Base-by-base conservation (phyloP, 1,139 yeast genomes). In the Debaryomyces udenii region DNA sequence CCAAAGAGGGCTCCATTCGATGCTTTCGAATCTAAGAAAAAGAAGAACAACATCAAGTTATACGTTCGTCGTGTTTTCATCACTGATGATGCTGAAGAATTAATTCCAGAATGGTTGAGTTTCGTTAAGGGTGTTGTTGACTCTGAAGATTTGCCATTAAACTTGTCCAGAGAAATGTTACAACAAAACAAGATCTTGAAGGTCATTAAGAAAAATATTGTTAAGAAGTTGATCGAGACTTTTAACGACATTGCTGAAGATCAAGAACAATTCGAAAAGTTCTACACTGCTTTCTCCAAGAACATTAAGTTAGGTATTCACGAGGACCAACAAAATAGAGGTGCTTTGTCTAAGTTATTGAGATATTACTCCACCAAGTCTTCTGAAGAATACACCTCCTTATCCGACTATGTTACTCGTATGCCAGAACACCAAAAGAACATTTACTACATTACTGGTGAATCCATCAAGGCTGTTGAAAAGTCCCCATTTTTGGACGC, bases 361-460 rank as follows among this genome's bases (percentile, higher is more conserved):
- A 88, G 99, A 80, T 94, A 80, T 86, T 78, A 90, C 85, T 90
- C 98, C 44, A 91, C 99, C 67, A 93, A 91, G 80, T 86, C 97
- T 50, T 66, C 81, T 56, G 99, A 91, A 65, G 99, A 93, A 78
- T 70, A 79, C 71, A 93, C 98, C 57, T 91, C 99, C 38, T 81
- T 93, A 66, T 75, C 94, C 59, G 99, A 93, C 77, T 93, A 93
- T 77, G 96, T 94, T 53, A 93, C 98, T 57, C 89, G 99, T 78
- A 93, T 93, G 99, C 96, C 94, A 71, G 97, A 89, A 76, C 97
- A 89, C 80, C 99, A 93, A 81, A 91, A 94, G 94, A 93, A 94
- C 81, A 89, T 93, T 64, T 93, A 93, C 84, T 93, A 81, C 84
- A 93, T 93, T 71, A 93, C 99, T 68, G 99, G 99, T 84, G 99